These are phyloP conservation scores for Solanum aculeatissimum DNA, from an alignment of 305 asterid species.

Conservation along the genomic window DNA sequence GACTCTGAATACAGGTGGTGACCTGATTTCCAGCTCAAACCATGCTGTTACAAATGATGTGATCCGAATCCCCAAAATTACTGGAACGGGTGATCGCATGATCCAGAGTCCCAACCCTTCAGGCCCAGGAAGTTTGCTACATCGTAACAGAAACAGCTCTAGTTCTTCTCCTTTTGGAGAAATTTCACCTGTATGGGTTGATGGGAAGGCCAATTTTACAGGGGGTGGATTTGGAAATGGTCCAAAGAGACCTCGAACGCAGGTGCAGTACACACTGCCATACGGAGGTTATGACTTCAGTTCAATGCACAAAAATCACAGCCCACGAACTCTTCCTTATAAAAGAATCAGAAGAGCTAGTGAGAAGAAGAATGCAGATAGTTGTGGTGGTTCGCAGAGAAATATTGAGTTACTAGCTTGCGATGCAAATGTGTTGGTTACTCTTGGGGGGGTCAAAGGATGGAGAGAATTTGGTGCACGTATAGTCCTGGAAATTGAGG, in stretches of 20 bases:
- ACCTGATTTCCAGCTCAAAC: slow-evolving; percentile 23
- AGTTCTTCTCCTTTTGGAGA: slow-evolving; percentile 43
- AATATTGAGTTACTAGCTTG: slow-evolving; percentile 49
- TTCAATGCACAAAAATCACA: slow-evolving; percentile 41
- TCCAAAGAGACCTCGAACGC: slow-evolving; percentile 91
- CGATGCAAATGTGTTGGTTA: slow-evolving; percentile 70
- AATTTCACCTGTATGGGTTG: slow-evolving; percentile 43
- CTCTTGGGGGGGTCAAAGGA: slow-evolving; percentile 67
- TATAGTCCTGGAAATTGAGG: slow-evolving; percentile 60
- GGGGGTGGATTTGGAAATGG: slow-evolving; percentile 62
- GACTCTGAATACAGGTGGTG: slow-evolving; percentile 29
- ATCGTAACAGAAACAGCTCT: slow-evolving; percentile 33
- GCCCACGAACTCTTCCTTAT: slow-evolving; percentile 51
- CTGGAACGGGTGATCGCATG: slow-evolving; percentile 19
- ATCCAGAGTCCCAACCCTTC: slow-evolving; percentile 25
- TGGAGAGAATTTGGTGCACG: slow-evolving; percentile 91
- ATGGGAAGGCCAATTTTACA: slow-evolving; percentile 34
- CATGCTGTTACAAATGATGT: slow-evolving; percentile 28
- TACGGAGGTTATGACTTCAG: slow-evolving; percentile 39
- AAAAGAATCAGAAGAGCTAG: slow-evolving; percentile 86
- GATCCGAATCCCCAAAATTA: slow-evolving; percentile 23
- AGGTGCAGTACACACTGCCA: slow-evolving; percentile 83
- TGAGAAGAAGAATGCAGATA: slow-evolving; percentile 61
- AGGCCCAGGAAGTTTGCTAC: slow-evolving; percentile 29
- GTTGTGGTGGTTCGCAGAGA: slow-evolving; percentile 44